A percentile compares a stretch with the other conserved stretches of the same genome.
Conservation (phyloP, 495 filamentous ascomycete species). For the Amorphotheca resinae region DNA sequence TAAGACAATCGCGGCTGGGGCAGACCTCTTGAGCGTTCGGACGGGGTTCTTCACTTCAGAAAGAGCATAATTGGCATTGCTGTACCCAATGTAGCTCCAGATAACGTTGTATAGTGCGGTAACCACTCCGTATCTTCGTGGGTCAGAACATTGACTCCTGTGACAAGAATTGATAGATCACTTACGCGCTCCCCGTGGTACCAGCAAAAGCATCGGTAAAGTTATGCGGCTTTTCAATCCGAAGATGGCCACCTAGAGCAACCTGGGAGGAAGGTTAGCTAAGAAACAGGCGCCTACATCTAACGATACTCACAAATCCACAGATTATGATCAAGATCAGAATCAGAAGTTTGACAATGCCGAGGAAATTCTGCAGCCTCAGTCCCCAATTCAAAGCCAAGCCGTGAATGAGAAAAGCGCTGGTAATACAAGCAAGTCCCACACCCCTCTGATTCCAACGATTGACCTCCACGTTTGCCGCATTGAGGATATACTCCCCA, state of each 20-base stretch:
- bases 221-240: slow-evolving; percentile 46
- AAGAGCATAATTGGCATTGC: slow-evolving; percentile 48
- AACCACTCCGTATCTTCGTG: slow-evolving; percentile 46
- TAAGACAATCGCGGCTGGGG: slow-evolving; percentile 44
- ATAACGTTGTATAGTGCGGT: slow-evolving; percentile 56
- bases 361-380: slow-evolving; percentile 51
- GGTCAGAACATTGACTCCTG: too few species aligned
- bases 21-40: slow-evolving; percentile 50
- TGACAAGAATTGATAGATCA: too few species aligned
- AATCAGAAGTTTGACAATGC: slow-evolving; percentile 54
- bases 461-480: slow-evolving; percentile 43
- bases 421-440: slow-evolving; percentile 52
- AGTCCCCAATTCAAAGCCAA: slow-evolving; percentile 55
- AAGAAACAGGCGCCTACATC: too few species aligned
- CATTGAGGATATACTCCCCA: slow-evolving; percentile 55
- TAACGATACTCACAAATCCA: slow-evolving; percentile 39
- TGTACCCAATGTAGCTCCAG: slow-evolving; percentile 55
- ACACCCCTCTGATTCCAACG: slow-evolving; percentile 60
- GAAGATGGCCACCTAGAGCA: slow-evolving; percentile 42
- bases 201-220: slow-evolving; percentile 52
- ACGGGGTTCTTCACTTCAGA: slow-evolving; percentile 51
- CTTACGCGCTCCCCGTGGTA: slow-evolving; percentile 20
- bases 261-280: slow-evolving; percentile 20
- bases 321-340: slow-evolving; percentile 53
- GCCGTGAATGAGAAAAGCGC: slow-evolving; percentile 48